These are phyloP conservation scores for Biancaea sappan DNA, from an alignment of 306 rosid genomes.

Conservation along the genomic window DNA sequence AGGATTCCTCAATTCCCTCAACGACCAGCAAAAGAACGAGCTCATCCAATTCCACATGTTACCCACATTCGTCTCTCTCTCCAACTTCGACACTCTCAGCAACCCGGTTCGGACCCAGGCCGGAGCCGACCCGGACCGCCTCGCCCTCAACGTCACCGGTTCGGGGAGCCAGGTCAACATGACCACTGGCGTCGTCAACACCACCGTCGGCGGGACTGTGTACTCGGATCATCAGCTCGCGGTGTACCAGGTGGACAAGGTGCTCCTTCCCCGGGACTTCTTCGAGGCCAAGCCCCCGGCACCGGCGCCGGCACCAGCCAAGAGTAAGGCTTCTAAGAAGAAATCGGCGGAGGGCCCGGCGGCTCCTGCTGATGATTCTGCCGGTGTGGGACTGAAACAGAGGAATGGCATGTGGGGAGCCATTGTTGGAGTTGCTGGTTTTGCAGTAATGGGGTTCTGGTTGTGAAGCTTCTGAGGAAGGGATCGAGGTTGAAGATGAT, in stretches of 20 bases:
- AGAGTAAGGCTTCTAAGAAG: conserved; percentile 44
- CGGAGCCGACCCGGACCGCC: conserved; percentile 53
- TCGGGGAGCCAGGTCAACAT: conserved; percentile 65
- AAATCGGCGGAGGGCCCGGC: conserved; percentile 42
- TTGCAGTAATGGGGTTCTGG: not conserved
- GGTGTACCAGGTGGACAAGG: conserved; percentile 66
- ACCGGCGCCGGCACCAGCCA: conserved; percentile 52
- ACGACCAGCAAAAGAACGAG: conserved; percentile 63
- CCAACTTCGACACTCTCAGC: conserved; percentile 72
- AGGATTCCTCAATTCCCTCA: conserved; percentile 63
- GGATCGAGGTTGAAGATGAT: conserved; percentile 25
- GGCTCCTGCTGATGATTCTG: conserved; percentile 32
- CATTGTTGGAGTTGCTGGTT: conserved; percentile 5
- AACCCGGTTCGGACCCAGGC: conserved; percentile 76
- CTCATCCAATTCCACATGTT: conserved; percentile 70
- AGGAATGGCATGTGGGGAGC: conserved; percentile 23
- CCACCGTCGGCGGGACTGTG: conserved; percentile 62
- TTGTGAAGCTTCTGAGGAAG: conserved; percentile 8
- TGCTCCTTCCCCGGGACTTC: conserved; percentile 62
- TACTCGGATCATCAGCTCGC: conserved; percentile 67
- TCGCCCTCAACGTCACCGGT: conserved; percentile 64
- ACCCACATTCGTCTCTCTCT: conserved; percentile 44
- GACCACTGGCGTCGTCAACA: conserved; percentile 64
- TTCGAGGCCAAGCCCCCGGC: conserved; percentile 59
- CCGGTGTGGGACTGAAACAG: conserved; percentile 29